These are phyloP conservation scores for Mimosa bimucronata DNA, from an alignment of 306 rosid species.

Conservation along the genomic window DNA sequence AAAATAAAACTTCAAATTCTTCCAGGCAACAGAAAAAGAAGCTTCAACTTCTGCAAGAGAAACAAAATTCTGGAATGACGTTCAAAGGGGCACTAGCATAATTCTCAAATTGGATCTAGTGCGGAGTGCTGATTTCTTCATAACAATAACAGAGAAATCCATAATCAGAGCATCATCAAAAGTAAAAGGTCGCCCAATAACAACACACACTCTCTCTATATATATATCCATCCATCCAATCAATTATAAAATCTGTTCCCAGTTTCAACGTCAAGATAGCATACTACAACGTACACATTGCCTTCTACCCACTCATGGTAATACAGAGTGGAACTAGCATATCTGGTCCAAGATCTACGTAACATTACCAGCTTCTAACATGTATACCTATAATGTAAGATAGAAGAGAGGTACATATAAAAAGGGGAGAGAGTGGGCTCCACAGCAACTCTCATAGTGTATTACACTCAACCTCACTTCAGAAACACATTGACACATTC, in stretches of 20 bases:
- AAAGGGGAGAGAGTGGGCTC: background rate
- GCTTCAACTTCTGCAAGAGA: too few relatives aligned
- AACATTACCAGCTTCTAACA: background rate
- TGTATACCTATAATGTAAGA: background rate
- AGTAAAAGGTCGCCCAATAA: background rate
- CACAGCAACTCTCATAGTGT: background rate
- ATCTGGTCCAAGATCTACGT: slow-evolving; percentile 1
- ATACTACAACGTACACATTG: background rate
- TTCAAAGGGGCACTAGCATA: background rate
- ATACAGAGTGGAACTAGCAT: slow-evolving; percentile 22
- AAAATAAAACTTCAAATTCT: too few relatives aligned
- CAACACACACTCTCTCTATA: background rate
- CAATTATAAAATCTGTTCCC: background rate
- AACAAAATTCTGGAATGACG: background rate
- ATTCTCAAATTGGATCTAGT: background rate
- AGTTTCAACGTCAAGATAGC: background rate
- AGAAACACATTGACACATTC: background rate
- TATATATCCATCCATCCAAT: background rate
- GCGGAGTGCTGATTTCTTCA: background rate
- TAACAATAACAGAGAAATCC: background rate
- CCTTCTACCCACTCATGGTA: slow-evolving; percentile 35
- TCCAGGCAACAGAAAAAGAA: too few relatives aligned
- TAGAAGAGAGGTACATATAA: background rate
- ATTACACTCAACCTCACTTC: background rate
- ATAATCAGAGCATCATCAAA: background rate